Base-by-base conservation (phyloP, 331 rosid genomes). In the Malus hybrid region DNA sequence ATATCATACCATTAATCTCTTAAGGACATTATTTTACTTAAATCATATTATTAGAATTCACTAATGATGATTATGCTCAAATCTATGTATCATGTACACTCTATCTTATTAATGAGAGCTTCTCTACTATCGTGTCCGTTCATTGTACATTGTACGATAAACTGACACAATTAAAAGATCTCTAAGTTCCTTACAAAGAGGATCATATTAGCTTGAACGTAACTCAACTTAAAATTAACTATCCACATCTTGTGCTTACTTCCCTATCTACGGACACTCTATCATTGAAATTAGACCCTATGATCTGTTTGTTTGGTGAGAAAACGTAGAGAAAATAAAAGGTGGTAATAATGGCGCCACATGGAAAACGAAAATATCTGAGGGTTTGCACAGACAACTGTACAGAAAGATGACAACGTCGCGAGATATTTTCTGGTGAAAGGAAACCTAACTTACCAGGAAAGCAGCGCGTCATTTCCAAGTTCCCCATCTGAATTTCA, bases 151-250 rank as follows among this genome's bases (percentile, higher is more conserved):
- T 36, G 11, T 34, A 0, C 4, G 11, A 36, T 2, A 36, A 36
- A 36, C 11, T 0, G 0, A 36, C 10, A 36, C 3, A 0, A 36
- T 1, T 36, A 36, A 36, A 36, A 0, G 0, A 36, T 36, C 11
- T 0, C 1, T 0, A 36, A 36, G 1, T 0, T 36, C 4, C 4
- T 36, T 3, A 36, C 11, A 36, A 36, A 36, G 0, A 8, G 3
- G 0, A 9, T 36, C 11, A 1, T 36, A 8, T 9, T 9, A 0
- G 1, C 11, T 8, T 36, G 44, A 8, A 39, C 12, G 1, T 39
- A 2, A 39, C 44, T 3, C 1, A 39, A 9, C 12, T 39, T 39
- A 39, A 39, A 39, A 2, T 0, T 1, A 39, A 39, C 4, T 39
- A 9, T 9, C 4, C 44, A 9, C 44, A 9, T 39, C 12, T 39